Base-by-base conservation (phyloP, 805 yeast genomes). In the Lachancea sp. region DNA sequence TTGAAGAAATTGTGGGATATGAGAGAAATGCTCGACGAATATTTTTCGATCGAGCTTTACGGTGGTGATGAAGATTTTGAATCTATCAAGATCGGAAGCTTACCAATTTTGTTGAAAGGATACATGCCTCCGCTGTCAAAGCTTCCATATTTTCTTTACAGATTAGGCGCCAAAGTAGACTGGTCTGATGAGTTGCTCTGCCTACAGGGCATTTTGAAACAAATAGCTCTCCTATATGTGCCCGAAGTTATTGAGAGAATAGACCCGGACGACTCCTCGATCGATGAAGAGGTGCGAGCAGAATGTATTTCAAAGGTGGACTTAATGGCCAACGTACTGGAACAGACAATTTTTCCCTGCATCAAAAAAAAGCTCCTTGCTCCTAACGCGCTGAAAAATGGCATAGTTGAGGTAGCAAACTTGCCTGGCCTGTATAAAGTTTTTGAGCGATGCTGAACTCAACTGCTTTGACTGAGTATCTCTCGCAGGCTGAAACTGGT, bases 391-490 rank as follows among this genome's bases (percentile, higher is more conserved):
- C 50, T 87, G 26, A 48, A 61, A 4, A 55, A 67, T 11, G 80
- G 77, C 41, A 77, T 88, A 3, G 73, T 85, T 4, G 96, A 90
- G 58, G 77, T 92, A 28, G 97, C 98, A 0, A 88, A 81, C 56
- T 61, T 92, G 22, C 97, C 97, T 2, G 95, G 95, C 0, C 66
- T 92, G 42, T 92, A 92, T 61, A 76, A 72, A 52, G 95, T 94
- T 4, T 92, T 92, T 67, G 98, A 92, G 65, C 71, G 98, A 57
- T 92, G 98, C 54, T 84, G 42, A 51, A 7, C 11, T 8, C 21
- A n/a, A 18, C 8, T 7, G 23, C 9, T 2, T 33, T 16, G 17
- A 18, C 4, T 17, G 8, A 38, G 32, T 7, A 32, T 31, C 3
- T 30, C 20, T 3, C 22, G n/a, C 13, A 41, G 24, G 23, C 22